phyloP scores from a whole-genome alignment of 495 filamentous ascomycete species.

The Aspergillus egyptiacus region DNA sequence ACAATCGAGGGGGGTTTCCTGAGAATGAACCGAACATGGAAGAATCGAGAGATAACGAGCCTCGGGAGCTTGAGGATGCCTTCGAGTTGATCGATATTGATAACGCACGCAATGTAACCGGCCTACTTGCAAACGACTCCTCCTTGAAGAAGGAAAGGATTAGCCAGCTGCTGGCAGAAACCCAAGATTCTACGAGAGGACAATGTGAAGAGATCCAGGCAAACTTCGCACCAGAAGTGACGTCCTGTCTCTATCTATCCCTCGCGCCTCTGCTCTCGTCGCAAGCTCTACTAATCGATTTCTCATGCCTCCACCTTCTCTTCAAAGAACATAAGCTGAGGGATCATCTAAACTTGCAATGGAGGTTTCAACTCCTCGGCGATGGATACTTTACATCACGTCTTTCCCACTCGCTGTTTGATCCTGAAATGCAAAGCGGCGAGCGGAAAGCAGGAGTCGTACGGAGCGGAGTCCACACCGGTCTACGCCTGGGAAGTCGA shows the following conservation, averaged over 20 bases:
- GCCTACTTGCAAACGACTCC: slow-evolving; percentile 21
- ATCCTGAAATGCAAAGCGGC: slow-evolving; percentile 73
- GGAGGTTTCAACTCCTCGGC: slow-evolving; percentile 73
- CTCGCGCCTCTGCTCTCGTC: slow-evolving; percentile 65
- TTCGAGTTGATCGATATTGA: slow-evolving; percentile 41
- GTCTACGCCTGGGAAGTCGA: slow-evolving; percentile 68
- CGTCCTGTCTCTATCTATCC: slow-evolving; percentile 65
- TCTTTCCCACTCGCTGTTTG: slow-evolving; percentile 79
- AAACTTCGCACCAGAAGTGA: slow-evolving; percentile 62
- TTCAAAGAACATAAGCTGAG: slow-evolving; percentile 68
- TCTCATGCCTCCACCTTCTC: slow-evolving; percentile 68
- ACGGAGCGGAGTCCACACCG: slow-evolving; percentile 66
- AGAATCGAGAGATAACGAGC: neutral
- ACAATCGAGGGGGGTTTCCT: slow-evolving; percentile 22
- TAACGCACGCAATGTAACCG: slow-evolving; percentile 20
- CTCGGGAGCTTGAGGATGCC: slow-evolving; percentile 17
- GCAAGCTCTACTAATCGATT: slow-evolving; percentile 72
- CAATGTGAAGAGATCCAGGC: slow-evolving; percentile 3
- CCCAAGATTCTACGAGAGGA: slow-evolving; percentile 9
- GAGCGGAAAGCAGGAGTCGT: slow-evolving; percentile 64
- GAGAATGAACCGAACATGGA: neutral
- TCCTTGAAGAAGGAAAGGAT: slow-evolving; percentile 28
- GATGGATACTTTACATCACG: slow-evolving; percentile 76
- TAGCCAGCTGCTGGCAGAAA: slow-evolving; percentile 21
- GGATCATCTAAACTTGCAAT: slow-evolving; percentile 72